These are phyloP conservation scores for Cladosporium sp. DNA, from an alignment of 2,329 filamentous ascomycete species.

Conservation along the genomic window DNA sequence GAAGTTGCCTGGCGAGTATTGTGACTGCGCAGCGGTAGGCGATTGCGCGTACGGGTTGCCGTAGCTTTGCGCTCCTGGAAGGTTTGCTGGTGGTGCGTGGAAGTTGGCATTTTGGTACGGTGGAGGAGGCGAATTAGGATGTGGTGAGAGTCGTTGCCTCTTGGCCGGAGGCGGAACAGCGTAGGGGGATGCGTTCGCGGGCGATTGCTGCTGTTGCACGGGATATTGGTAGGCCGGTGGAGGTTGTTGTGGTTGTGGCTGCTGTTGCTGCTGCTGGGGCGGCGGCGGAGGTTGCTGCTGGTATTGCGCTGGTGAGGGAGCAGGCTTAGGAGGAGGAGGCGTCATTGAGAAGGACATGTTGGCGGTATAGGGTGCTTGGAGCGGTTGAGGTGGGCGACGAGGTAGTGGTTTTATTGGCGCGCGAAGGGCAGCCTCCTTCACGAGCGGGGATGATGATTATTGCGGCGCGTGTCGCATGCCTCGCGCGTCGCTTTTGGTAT, in stretches of 20 bases:
- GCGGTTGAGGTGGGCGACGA: neutral
- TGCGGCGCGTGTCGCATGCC: constrained; percentile 20
- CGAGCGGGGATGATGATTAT: neutral
- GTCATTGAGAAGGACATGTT: constrained; percentile 31
- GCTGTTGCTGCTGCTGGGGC: neutral
- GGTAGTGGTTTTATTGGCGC: constrained; percentile 4
- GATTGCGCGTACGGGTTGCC: constrained; percentile 44
- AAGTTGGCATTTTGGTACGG: constrained; percentile 53
- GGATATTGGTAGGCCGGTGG: constrained; percentile 7
- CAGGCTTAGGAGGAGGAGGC: constrained; percentile 28
- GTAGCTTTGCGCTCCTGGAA: constrained; percentile 42
- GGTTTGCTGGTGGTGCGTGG: constrained; percentile 37
- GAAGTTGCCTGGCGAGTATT: constrained; percentile 30
- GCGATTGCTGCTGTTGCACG: constrained; percentile 30
- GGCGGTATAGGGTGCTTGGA: too few species aligned
- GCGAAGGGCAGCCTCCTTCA: constrained; percentile 15
- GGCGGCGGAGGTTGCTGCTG: constrained; percentile 28
- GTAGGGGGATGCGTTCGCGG: constrained; percentile 39
- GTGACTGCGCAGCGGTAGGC: constrained; percentile 30
- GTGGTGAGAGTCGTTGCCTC: constrained; percentile 68
- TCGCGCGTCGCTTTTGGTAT: neutral
- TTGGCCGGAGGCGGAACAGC: constrained; percentile 69
- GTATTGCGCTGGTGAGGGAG: constrained; percentile 26
- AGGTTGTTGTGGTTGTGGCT: neutral
- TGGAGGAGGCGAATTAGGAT: constrained; percentile 56